Conservation (phyloP, 768 basidiomycete species). For the Galerina sulciceps region DNA sequence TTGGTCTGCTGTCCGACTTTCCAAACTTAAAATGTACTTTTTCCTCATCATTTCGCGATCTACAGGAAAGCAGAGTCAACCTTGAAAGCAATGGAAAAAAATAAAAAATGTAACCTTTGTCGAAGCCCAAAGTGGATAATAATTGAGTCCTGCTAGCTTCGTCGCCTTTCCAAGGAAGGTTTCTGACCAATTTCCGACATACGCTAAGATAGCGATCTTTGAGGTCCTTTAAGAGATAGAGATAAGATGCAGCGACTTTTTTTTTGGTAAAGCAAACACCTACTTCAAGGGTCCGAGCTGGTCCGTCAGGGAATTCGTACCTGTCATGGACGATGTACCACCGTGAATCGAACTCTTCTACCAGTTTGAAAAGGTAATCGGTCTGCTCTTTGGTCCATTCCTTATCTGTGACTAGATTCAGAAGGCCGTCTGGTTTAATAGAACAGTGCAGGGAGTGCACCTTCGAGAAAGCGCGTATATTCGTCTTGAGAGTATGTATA, state of each 20-base stretch:
- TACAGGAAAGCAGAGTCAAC: conserved; percentile 29
- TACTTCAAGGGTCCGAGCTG: conserved; percentile 72
- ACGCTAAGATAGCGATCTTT: conserved; percentile 95
- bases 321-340: conserved; percentile 93
- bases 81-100: not conserved
- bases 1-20: conserved; percentile 85
- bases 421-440: not conserved
- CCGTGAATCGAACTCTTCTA: conserved; percentile 81
- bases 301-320: conserved; percentile 72
- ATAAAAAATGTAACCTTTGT: conserved; percentile 67
- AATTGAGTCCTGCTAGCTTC: conserved; percentile 70
- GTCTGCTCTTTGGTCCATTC: conserved; percentile 96
- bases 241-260: conserved; percentile 2
- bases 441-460: conserved; percentile 37
- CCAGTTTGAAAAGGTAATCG: conserved; percentile 84
- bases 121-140: conserved; percentile 78
- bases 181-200: conserved; percentile 85
- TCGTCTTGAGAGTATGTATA: conserved; percentile 87
- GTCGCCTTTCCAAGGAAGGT: conserved; percentile 84
- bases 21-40: conserved; percentile 84
- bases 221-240: conserved; percentile 61
- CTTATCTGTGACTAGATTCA: conserved; percentile 47
- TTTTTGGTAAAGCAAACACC: conserved; percentile 9
- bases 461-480: conserved; percentile 79
- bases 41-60: conserved; percentile 90